Conservation (phyloP, 768 basidiomycete genomes). For the Suillus decipiens region DNA sequence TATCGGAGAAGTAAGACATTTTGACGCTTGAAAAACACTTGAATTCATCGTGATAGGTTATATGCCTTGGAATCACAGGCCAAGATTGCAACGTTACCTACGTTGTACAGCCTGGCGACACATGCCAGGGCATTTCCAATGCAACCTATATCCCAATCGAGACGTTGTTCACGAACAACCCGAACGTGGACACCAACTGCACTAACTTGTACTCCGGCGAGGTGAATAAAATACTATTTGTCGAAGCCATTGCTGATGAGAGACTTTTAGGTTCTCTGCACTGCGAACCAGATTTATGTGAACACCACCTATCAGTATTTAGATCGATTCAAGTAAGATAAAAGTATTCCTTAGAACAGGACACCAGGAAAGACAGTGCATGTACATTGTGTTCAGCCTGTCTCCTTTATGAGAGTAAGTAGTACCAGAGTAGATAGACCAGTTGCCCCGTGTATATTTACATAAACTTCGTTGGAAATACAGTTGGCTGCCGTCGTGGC, state of each 20-base stretch:
- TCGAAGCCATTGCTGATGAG: constrained; percentile 5
- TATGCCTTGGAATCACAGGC: constrained; percentile 59
- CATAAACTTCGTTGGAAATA: too few relatives aligned
- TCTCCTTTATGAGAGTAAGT: constrained; percentile 43
- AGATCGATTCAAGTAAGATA: constrained; percentile 5
- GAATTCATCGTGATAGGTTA: constrained; percentile 25
- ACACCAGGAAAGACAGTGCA: constrained; percentile 11
- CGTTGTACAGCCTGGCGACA: constrained; percentile 49
- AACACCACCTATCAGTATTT: too few relatives aligned
- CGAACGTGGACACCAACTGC: constrained; percentile 55
- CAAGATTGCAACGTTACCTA: constrained; percentile 59
- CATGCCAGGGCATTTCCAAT: constrained; percentile 46
- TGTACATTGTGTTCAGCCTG: constrained; percentile 14
- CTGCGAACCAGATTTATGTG: constrained; percentile 26
- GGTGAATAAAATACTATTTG: constrained; percentile 35
- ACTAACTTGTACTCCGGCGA: constrained; percentile 60
- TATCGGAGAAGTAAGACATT: constrained; percentile 43
- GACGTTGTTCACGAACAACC: constrained; percentile 64
- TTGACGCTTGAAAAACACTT: neutral
- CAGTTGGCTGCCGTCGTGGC: constrained; percentile 17
- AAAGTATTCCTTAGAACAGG: neutral
- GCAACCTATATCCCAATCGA: constrained; percentile 43
- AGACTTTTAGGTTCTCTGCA: constrained; percentile 26
- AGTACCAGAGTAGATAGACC: constrained; percentile 34
- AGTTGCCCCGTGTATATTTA: constrained; percentile 43